phyloP scores from a whole-genome alignment of 2,329 filamentous ascomycete species.

The Fonsecaea erecta region DNA sequence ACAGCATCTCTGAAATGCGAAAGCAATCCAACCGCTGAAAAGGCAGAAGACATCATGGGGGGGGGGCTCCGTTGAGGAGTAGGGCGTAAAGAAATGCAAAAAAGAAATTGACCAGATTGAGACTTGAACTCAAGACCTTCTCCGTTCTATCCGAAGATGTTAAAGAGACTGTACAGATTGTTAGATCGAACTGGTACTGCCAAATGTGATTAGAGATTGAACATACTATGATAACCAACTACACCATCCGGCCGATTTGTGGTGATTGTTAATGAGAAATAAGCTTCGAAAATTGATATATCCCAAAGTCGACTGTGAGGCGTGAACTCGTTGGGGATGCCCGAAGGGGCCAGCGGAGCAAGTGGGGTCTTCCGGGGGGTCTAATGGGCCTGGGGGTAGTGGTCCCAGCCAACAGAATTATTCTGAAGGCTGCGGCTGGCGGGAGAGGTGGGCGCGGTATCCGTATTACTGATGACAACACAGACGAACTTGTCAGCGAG shows the following conservation, averaged over 20 bases:
- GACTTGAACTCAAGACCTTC: conserved; percentile 22
- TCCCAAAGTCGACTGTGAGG: too few relatives aligned
- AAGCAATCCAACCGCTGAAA: too few relatives aligned
- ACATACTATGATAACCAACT: conserved; percentile 8
- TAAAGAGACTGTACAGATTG: neutral
- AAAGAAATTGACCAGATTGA: conserved; percentile 12
- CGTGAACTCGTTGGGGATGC: too few relatives aligned
- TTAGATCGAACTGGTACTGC: neutral
- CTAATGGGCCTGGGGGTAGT: too few relatives aligned
- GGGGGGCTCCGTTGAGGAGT: too few relatives aligned
- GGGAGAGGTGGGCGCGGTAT: conserved; percentile 98
- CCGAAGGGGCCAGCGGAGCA: too few relatives aligned
- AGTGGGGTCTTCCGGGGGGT: too few relatives aligned
- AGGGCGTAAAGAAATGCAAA: neutral
- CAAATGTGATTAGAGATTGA: neutral
- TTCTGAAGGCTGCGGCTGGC: conserved; percentile 98
- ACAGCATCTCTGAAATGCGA: too few relatives aligned
- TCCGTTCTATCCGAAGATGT: conserved; percentile 1
- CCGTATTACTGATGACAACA: conserved; percentile 91
- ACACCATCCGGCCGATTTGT: conserved; percentile 9
- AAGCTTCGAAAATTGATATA: too few relatives aligned
- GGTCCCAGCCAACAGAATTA: conserved; percentile 69
- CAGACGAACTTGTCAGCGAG: conserved; percentile 86
- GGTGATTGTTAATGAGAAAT: neutral
- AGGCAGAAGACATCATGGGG: too few relatives aligned